Percentiles rank a stretch among this genome's conserved stretches.
phyloP scores from a whole-genome alignment of 768 basidiomycete species.

The Amylocystis lapponica region DNA sequence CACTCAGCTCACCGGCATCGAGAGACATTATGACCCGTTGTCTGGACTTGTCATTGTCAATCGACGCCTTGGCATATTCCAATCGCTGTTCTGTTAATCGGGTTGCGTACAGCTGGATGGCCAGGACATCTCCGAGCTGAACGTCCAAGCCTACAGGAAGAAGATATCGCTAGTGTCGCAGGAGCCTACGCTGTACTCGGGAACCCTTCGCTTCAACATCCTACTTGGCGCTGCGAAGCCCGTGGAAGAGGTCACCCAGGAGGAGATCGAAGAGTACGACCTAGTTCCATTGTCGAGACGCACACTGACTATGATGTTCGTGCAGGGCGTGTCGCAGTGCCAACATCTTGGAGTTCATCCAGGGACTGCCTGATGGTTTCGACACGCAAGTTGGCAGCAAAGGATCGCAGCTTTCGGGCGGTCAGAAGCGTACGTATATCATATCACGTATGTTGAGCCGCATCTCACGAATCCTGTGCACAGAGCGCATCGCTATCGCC shows the following conservation, averaged over 20 bases:
- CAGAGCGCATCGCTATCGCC: no score
- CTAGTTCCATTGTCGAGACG: no score
- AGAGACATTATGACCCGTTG: no score
- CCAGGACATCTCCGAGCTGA: slow-evolving; percentile 62
- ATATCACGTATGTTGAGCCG: no score
- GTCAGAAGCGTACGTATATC: no score
- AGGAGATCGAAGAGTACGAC: slow-evolving; percentile 86
- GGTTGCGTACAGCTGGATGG: slow-evolving; percentile 49
- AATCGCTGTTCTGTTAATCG: slow-evolving; percentile 4
- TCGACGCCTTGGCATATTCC: no score
- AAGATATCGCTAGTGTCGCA: slow-evolving; percentile 85
- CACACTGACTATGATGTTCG: no score
- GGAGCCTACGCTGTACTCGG: slow-evolving; percentile 78
- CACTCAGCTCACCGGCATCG: no score
- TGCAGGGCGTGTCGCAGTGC: no score
- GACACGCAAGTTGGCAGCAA: slow-evolving; percentile 88
- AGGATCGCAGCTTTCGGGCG: slow-evolving; percentile 78
- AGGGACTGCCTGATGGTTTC: slow-evolving; percentile 75
- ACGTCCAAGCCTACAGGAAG: slow-evolving; percentile 79
- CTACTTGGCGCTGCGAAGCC: slow-evolving; percentile 75
- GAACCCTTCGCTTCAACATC: slow-evolving; percentile 84
- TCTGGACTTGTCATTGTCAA: slow-evolving; percentile 53
- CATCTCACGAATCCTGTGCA: neutral
- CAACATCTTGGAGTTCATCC: slow-evolving; percentile 84
- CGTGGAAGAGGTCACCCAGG: slow-evolving; percentile 66